Conservation (phyloP, 352 stramenopile species). For the Phytopythium helicoides region DNA sequence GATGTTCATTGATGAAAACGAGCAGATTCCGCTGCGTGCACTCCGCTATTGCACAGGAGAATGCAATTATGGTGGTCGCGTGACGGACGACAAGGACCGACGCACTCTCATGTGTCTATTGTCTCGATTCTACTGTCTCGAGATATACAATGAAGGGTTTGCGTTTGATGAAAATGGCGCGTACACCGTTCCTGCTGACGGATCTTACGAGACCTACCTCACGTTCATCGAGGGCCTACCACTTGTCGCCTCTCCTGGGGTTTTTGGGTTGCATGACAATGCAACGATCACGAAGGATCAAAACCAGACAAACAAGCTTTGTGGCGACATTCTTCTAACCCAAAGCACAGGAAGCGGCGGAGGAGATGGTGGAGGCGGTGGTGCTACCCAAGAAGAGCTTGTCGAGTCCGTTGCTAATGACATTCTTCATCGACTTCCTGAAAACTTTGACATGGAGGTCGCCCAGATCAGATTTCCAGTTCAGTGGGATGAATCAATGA, state of each 20-base stretch:
- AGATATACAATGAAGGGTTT: conserved; percentile 61
- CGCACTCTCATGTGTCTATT: conserved; percentile 73
- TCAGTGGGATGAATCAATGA: conserved; percentile 93
- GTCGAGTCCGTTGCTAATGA: conserved; percentile 86
- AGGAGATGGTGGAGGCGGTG: conserved; percentile 52
- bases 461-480: conserved; percentile 91
- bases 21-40: conserved; percentile 78
- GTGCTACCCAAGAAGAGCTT: conserved; percentile 87
- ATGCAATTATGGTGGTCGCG: conserved; percentile 84
- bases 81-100: conserved; percentile 85
- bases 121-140: conserved; percentile 69
- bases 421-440: conserved; percentile 81
- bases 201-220: conserved; percentile 72
- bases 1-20: conserved; percentile 92
- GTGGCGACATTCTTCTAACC: conserved; percentile 90
- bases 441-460: conserved; percentile 93
- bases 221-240: conserved; percentile 87
- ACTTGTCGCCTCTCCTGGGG: conserved; percentile 83
- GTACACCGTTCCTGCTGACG: conserved; percentile 76
- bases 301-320: conserved; percentile 94
- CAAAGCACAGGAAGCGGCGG: conserved; percentile 61
- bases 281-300: conserved; percentile 94
- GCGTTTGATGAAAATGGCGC: conserved; percentile 64
- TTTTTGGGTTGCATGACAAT: conserved; percentile 94
- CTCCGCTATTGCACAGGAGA: conserved; percentile 81